These are phyloP conservation scores for Epichloe uncinata DNA, from an alignment of 2,329 filamentous ascomycete genomes.

Conservation along the genomic window DNA sequence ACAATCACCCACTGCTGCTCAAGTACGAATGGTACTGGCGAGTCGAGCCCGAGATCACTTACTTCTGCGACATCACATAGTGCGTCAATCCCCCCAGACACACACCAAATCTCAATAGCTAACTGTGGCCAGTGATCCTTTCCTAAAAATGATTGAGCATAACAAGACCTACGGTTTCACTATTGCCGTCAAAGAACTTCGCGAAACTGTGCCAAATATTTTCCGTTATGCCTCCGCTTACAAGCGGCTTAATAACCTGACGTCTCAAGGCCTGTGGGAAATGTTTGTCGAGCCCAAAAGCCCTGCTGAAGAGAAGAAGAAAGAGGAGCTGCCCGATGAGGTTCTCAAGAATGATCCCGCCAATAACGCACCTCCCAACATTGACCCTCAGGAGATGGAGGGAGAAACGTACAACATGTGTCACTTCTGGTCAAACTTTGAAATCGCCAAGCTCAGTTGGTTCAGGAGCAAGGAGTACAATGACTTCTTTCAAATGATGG, in stretches of 20 bases:
- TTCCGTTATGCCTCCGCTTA: slow-evolving; percentile 98
- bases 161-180: slow-evolving; percentile 99
- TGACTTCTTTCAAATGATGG: slow-evolving; percentile 99
- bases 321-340: slow-evolving; percentile 65
- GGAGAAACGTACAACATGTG: slow-evolving; percentile 99
- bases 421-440: slow-evolving; percentile 99
- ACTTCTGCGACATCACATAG: slow-evolving; percentile 99
- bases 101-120: not conserved
- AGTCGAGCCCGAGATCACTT: slow-evolving; percentile 97
- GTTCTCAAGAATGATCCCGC: slow-evolving; percentile 64
- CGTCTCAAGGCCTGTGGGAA: slow-evolving; percentile 89
- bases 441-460: slow-evolving; percentile 89
- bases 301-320: slow-evolving; percentile 46
- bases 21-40: slow-evolving; percentile 99
- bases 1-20: slow-evolving; percentile 83
- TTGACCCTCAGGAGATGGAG: slow-evolving; percentile 90
- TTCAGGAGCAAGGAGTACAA: slow-evolving; percentile 96
- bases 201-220: slow-evolving; percentile 95
- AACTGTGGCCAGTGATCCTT: slow-evolving; percentile 49
- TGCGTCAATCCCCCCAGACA: slow-evolving; percentile 24
- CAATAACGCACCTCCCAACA: slow-evolving; percentile 56
- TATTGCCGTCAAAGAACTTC: slow-evolving; percentile 94
- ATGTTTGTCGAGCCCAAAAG: slow-evolving; percentile 84
- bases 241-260: slow-evolving; percentile 82
- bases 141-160: slow-evolving; percentile 80